Base-by-base conservation (phyloP, 805 yeast species). In the Candida loeiensis region DNA sequence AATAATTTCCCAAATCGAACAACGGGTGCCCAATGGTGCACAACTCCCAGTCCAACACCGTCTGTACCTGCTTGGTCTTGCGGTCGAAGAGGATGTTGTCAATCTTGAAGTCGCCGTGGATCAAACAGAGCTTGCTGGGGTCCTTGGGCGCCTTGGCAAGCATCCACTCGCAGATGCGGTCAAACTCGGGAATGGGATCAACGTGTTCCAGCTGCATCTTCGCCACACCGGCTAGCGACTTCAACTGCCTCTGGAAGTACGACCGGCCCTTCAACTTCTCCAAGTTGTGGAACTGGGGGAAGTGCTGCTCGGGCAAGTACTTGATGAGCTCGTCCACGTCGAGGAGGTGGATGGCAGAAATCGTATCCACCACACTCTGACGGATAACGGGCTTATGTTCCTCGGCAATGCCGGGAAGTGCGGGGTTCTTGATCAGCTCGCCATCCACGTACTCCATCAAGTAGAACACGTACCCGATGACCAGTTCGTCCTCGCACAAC, bases 21-120 rank as follows among this genome's bases (percentile, higher is more conserved):
- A 79, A 54, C 1, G 85, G 85, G 47, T 79, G 82, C 0, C 85
- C 85, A 42, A 76, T 62, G 0, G 85, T 79, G 46, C 82, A 77
- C 28, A 79, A 58, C 52, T 79, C 85, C 85, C 85, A 79, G 51
- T 79, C 85, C 30, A 79, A 61, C 2, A 79, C 74, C 0, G 83
- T 82, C 36, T 73, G 58, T 2, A 79, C 76, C 32, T 56, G 54
- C 15, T 71, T 70, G 34, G 69, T 65, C 1, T 69, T 70, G 47
- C 78, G 79, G 57, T 82, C 73, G 61, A 74, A 74, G 24, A 84
- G 71, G 46, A 83, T 64, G 61, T 83, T 70, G 66, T 84, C 82
- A 51, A 75, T 66, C 63, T 80, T 75, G 70, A 74, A 72, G 63
- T 80, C 80, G 32, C 90, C 85, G 47, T 79, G 85, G 27, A 79